Conservation (phyloP, 768 basidiomycete genomes). For the Tephrocybe sp. region DNA sequence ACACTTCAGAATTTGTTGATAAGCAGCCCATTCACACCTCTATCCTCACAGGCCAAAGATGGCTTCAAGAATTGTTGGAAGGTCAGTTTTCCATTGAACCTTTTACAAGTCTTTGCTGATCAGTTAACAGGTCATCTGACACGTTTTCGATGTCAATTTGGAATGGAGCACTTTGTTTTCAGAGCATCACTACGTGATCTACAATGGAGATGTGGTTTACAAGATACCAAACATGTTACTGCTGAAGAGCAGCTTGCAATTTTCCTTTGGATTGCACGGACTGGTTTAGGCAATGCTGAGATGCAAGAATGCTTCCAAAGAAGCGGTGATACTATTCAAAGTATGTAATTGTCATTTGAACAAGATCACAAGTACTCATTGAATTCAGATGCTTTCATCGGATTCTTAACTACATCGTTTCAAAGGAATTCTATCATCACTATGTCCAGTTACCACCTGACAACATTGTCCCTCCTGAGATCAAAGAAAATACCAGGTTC, state of each 20-base stretch:
- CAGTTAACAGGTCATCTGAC: conserved; percentile 20
- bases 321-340: conserved; percentile 36
- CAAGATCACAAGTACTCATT: neutral
- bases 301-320: conserved; percentile 35
- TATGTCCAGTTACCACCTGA: conserved; percentile 5
- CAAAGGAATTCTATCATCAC: neutral
- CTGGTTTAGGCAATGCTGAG: conserved; percentile 22
- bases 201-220: conserved; percentile 14
- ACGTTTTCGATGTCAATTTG: conserved; percentile 21
- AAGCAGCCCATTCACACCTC: conserved; percentile 18
- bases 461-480: conserved; percentile 19
- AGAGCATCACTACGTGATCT: conserved; percentile 19
- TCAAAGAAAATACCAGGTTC: conserved; percentile 27
- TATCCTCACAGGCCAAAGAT: conserved; percentile 19
- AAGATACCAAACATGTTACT: conserved; percentile 19
- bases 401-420: conserved; percentile 16
- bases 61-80: conserved; percentile 20
- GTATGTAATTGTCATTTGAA: conserved; percentile 13
- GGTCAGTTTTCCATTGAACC: neutral
- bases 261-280: conserved; percentile 28
- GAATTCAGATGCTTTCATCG: conserved; percentile 17
- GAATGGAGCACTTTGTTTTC: conserved; percentile 26
- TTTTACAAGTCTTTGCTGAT: too few species aligned
- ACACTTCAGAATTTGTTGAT: neutral
- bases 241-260: conserved; percentile 36